Percentiles rank a stretch among this genome's conserved stretches.
Evolutionary conservation across 2,329 filamentous ascomycete genomes (phyloP).

Genomic region (Xylaria sp.): DNA sequence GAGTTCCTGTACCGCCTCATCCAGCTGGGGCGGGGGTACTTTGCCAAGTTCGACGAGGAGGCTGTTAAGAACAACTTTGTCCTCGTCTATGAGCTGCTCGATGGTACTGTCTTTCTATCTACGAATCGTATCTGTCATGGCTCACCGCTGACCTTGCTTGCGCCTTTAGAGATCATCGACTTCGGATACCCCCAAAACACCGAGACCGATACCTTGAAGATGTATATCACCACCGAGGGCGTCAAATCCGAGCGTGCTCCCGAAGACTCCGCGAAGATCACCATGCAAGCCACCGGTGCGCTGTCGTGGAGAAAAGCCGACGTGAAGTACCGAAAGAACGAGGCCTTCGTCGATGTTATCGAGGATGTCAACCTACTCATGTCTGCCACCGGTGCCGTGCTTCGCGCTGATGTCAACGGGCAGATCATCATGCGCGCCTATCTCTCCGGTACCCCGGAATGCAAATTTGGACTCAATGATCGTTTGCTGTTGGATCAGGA

Average conservation of each 20-base stretch:
- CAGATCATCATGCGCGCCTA: conserved; percentile 99
- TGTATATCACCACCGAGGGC: conserved; percentile 99
- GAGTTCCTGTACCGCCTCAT: conserved; percentile 97
- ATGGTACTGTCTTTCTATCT: conserved; percentile 66
- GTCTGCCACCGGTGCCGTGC: conserved; percentile 95
- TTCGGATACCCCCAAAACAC: conserved; percentile 99
- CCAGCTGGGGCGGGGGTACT: conserved; percentile 91
- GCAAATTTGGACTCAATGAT: conserved; percentile 98
- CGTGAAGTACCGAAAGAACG: conserved; percentile 99
- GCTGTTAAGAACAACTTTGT: conserved; percentile 99
- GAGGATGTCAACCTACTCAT: conserved; percentile 99
- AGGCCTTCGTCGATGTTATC: conserved; percentile 98
- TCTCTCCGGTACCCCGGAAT: conserved; percentile 94
- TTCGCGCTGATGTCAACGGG: conserved; percentile 94
- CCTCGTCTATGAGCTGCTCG: conserved; percentile 94
- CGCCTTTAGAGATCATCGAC: conserved; percentile 87
- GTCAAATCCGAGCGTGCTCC: conserved; percentile 89
- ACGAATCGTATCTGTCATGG: not conserved
- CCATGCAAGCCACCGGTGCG: conserved; percentile 98
- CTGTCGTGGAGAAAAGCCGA: conserved; percentile 97
- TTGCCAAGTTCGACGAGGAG: conserved; percentile 99
- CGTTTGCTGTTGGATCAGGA: conserved; percentile 88
- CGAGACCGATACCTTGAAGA: conserved; percentile 97
- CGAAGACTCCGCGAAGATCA: conserved; percentile 97
- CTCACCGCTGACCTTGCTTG: conserved; percentile 10